phyloP scores from a whole-genome alignment of 495 filamentous ascomycete species.

The Xylaria curta region DNA sequence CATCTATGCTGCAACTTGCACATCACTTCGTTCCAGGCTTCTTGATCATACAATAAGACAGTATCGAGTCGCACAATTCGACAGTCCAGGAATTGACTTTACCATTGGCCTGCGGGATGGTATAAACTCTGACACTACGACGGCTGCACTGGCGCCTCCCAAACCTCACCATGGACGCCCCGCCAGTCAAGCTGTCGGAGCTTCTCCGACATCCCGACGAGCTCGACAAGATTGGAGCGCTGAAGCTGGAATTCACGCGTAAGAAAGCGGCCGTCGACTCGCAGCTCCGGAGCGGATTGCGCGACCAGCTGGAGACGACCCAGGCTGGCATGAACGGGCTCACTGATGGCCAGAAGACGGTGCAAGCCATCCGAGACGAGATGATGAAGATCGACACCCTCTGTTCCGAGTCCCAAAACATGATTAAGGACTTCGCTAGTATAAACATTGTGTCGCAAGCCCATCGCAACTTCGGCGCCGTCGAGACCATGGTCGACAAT shows the following conservation, averaged over 20 bases:
- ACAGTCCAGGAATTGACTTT: not conserved
- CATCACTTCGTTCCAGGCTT: not conserved
- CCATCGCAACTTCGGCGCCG: slow-evolving; percentile 91
- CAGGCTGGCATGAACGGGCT: slow-evolving; percentile 88
- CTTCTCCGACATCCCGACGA: slow-evolving; percentile 78
- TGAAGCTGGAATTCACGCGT: slow-evolving; percentile 91
- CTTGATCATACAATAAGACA: not conserved
- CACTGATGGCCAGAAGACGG: slow-evolving; percentile 83
- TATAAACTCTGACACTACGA: slow-evolving; percentile 32
- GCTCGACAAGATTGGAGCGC: slow-evolving; percentile 88
- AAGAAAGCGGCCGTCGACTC: slow-evolving; percentile 92
- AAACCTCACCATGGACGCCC: slow-evolving; percentile 56
- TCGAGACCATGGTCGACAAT: slow-evolving; percentile 87
- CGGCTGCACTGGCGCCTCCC: slow-evolving; percentile 37
- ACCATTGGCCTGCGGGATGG: slow-evolving; percentile 35
- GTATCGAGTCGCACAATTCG: not conserved
- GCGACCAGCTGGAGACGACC: slow-evolving; percentile 89
- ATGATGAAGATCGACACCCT: slow-evolving; percentile 98
- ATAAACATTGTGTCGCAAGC: slow-evolving; percentile 93
- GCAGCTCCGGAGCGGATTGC: slow-evolving; percentile 83
- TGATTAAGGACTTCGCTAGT: slow-evolving; percentile 95
- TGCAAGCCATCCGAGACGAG: slow-evolving; percentile 92
- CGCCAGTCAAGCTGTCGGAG: slow-evolving; percentile 73
- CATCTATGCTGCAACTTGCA: not conserved
- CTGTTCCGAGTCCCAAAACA: slow-evolving; percentile 92